Percentiles rank a stretch among this genome's conserved stretches.
Evolutionary conservation across 495 filamentous ascomycete species (phyloP).

Genomic region (Astrothelium subdiscretum): DNA sequence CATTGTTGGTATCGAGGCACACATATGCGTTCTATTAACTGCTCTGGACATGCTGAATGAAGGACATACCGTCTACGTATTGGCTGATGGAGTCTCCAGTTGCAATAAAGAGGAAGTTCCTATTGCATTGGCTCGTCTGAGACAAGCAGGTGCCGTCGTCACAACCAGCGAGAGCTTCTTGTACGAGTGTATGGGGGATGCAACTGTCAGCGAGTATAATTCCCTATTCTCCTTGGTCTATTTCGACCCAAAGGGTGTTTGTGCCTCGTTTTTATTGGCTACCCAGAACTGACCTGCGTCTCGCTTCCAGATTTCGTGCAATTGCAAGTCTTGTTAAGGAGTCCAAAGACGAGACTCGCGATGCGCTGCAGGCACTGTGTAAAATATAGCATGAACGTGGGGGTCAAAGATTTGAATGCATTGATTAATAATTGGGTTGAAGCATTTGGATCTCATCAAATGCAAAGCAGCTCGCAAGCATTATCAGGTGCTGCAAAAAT

Average conservation of each 20-base stretch:
- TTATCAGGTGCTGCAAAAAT: no score
- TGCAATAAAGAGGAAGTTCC: constrained; percentile 71
- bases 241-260: background rate
- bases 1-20: constrained; percentile 80
- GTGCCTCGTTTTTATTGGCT: background rate
- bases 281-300: background rate
- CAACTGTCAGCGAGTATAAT: constrained; percentile 48
- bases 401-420: background rate
- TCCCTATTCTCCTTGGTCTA: background rate
- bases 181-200: constrained; percentile 90
- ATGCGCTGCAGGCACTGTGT: constrained; percentile 17
- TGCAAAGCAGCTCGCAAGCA: no score
- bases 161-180: constrained; percentile 85
- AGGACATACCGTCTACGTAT: constrained; percentile 73
- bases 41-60: constrained; percentile 63
- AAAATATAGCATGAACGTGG: constrained; percentile 10
- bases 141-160: constrained; percentile 64
- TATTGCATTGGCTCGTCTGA: constrained; percentile 63
- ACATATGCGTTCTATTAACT: constrained; percentile 93
- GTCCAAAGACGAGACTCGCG: constrained; percentile 30
- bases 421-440: background rate
- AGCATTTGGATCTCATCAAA: no score
- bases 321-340: constrained; percentile 70
- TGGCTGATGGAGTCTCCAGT: constrained; percentile 86
- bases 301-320: constrained; percentile 43